Conservation (phyloP, 192 early-diverging fungal genomes). For the Entomortierella chlamydospora region DNA sequence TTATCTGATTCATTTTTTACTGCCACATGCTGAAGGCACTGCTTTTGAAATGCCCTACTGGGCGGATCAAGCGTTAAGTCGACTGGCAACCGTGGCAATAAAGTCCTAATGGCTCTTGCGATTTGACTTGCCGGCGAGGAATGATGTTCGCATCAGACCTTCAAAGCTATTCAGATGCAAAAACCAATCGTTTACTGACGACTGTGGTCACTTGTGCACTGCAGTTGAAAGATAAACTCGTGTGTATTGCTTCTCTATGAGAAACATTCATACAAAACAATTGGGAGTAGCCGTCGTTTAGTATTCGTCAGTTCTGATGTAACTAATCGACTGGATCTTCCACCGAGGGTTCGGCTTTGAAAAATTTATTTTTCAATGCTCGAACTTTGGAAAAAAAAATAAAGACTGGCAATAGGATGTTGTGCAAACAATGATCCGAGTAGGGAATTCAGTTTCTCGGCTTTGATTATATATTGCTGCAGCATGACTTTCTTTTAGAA, state of each 20-base stretch:
- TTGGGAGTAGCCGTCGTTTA: conserved; percentile 19
- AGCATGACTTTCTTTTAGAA: neutral
- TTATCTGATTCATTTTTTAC: no score
- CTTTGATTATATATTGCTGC: neutral
- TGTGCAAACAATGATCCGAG: conserved; percentile 4
- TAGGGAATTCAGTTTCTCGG: neutral
- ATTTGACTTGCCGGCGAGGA: conserved; percentile 22
- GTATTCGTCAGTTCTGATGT: conserved; percentile 14
- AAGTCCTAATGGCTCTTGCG: conserved; percentile 7
- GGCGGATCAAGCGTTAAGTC: neutral
- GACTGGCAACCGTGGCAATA: conserved; percentile 2
- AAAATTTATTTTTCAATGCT: conserved; percentile 31
- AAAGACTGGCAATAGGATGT: conserved; percentile 42
- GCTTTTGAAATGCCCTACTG: conserved; percentile 1
- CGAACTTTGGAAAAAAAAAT: conserved; percentile 23
- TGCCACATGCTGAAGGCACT: neutral
- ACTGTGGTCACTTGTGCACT: neutral
- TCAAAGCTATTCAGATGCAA: conserved; percentile 7
- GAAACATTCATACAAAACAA: conserved; percentile 19
- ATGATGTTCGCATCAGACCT: conserved; percentile 9
- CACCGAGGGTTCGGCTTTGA: conserved; percentile 23
- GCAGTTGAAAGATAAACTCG: conserved; percentile 20
- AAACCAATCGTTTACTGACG: conserved; percentile 2
- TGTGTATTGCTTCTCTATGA: conserved; percentile 33
- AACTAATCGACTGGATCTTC: conserved; percentile 23